A percentile compares a stretch with the other conserved stretches of the same genome.
Conservation (phyloP, 768 basidiomycete species). For the Naganishia friedmannii region DNA sequence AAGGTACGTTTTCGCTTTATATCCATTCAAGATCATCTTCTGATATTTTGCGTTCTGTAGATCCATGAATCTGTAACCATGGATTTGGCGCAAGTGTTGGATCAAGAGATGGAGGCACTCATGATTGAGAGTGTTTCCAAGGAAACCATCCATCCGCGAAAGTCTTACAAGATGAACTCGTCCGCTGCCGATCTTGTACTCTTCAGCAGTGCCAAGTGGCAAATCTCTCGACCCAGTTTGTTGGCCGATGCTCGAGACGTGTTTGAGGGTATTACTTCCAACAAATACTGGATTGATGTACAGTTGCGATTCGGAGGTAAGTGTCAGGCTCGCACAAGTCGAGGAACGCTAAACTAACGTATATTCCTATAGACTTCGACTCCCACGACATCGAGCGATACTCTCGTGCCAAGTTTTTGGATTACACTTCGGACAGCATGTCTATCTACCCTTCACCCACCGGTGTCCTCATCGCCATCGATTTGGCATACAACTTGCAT, state of each 20-base stretch:
- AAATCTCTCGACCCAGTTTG: conserved; percentile 90
- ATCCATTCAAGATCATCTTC: background rate
- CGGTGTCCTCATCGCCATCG: conserved; percentile 98
- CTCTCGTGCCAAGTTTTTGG: conserved; percentile 97
- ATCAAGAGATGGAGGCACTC: conserved; percentile 94
- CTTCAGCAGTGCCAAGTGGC: conserved; percentile 91
- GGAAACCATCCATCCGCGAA: conserved; percentile 74
- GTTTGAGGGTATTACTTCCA: conserved; percentile 85
- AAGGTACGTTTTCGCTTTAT: conserved; percentile 55
- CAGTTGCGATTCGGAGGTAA: conserved; percentile 47
- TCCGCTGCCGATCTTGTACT: conserved; percentile 98
- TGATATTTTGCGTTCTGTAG: conserved; percentile 30
- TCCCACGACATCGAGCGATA: conserved; percentile 99
- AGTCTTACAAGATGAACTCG: conserved; percentile 99
- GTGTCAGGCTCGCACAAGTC: background rate
- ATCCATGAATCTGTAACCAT: conserved; percentile 61
- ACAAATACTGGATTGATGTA: conserved; percentile 98
- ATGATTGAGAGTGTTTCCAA: conserved; percentile 99
- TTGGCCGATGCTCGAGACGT: conserved; percentile 94
- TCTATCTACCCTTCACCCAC: conserved; percentile 99
- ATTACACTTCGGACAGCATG: conserved; percentile 86
- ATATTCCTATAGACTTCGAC: conserved; percentile 84
- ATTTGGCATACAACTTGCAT: conserved; percentile 96
- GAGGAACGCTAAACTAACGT: background rate
- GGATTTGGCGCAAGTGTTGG: conserved; percentile 61